Evolutionary conservation across 164 flowering plant genomes (phyloP).

Genomic region (Malania oleifera): DNA sequence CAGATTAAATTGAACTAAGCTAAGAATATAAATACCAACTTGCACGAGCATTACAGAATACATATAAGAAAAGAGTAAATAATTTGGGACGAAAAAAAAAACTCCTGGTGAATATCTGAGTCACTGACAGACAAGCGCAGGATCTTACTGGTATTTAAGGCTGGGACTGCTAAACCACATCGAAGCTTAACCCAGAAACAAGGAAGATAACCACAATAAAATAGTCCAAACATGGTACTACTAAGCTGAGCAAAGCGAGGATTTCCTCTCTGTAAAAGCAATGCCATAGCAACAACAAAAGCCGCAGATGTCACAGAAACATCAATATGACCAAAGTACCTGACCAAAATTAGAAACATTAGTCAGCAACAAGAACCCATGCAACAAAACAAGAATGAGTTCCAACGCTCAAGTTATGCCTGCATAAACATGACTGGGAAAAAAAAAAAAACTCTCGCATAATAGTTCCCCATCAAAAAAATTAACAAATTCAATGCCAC

Average conservation of each 20-base stretch:
- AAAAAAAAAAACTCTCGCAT: too few species aligned
- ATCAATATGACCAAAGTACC: constrained; percentile 87
- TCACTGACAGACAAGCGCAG: not conserved
- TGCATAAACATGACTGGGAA: too few species aligned
- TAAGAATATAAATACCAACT: too few species aligned
- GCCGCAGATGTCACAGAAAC: constrained; percentile 84
- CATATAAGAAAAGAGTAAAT: too few species aligned
- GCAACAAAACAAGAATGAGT: constrained; percentile 1
- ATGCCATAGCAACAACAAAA: constrained; percentile 75
- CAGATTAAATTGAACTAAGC: too few species aligned
- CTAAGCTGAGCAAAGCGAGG: constrained; percentile 97
- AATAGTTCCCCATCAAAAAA: not conserved
- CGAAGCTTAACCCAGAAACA: constrained; percentile 98
- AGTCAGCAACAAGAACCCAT: constrained; percentile 8
- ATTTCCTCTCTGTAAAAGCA: constrained; percentile 84
- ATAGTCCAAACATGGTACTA: constrained; percentile 87
- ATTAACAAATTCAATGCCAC: not conserved
- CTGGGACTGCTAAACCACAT: constrained; percentile 81
- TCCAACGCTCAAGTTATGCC: not conserved
- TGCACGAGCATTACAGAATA: too few species aligned
- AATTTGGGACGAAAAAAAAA: not conserved
- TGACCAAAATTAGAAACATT: constrained; percentile 20
- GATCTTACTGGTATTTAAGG: constrained; percentile 72
- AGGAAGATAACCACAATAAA: constrained; percentile 97
- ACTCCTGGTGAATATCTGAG: not conserved